Base-by-base conservation (phyloP, 2,329 filamentous ascomycete species). In the Phyllosticta citribraziliensis region DNA sequence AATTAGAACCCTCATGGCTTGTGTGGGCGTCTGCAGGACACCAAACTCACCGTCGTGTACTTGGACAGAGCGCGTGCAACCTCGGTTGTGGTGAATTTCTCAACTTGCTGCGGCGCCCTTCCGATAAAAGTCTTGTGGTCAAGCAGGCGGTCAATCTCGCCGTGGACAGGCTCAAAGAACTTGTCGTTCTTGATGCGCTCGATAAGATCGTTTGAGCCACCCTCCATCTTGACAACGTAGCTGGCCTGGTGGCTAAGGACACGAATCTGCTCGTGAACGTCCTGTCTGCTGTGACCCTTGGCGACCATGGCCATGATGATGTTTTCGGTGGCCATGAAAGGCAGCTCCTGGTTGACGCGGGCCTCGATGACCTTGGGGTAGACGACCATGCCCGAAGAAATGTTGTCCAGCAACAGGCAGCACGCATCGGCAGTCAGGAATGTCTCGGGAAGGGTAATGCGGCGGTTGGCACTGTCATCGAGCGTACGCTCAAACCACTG, bases 221-320 rank as follows among this genome's bases (percentile, higher is more conserved):
- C 89, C 73, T 88, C 78, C 67, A 84, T 81, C 78, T 89, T 89
- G 51, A 91, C 87, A 11, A 87, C 84, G 33, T 80, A 79, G 52
- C 81, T 83, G 0, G 91, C 89, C 75, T 95, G 79, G 76, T 91
- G 88, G 2, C 83, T 89, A 53, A 96, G 81, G 1, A 96, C 88
- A 59, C 74, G 87, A 68, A 96, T 92, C 74, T 93, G 78, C 76
- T 96, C 91, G 74, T 96, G 91, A 1, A 89, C 88, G 60, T 92
- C 89, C 72, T 95, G 90, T 57, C 91, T 79, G 10, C 84, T 88
- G 27, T 79, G 82, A 33, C 89, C 89, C 69, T 86, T 82, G 61
- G 84, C 83, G 27, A 87, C 84, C 61, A 93, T 80, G 66, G 84
- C 85, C 89, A 95, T 40, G 68, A 74, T 74, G 65, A 74, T 72